Conservation (phyloP, 2,329 filamentous ascomycete species). For the Acephala macrosclerotiorum region DNA sequence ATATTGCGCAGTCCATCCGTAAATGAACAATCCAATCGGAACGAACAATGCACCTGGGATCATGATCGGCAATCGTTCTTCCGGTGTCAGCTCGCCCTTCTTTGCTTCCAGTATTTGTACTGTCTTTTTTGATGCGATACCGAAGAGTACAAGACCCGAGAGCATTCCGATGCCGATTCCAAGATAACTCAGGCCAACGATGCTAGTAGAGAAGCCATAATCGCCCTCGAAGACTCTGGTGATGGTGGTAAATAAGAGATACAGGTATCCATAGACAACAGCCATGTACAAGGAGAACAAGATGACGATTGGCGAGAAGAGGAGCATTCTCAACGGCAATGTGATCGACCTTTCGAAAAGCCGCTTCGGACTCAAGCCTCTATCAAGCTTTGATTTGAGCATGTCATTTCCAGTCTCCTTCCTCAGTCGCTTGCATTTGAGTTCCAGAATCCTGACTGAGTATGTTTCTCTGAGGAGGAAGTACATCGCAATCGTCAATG, state of each 20-base stretch:
- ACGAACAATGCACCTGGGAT: background rate
- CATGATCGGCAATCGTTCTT: background rate
- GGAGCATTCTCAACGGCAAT: background rate
- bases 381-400: background rate
- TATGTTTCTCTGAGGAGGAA: slow-evolving; percentile 52
- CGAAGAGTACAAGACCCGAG: background rate
- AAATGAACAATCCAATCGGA: background rate
- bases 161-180: slow-evolving; percentile 2
- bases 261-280: background rate
- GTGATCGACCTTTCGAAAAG: background rate
- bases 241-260: background rate
- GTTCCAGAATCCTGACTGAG: slow-evolving; percentile 50
- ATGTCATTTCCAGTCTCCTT: background rate
- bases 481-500: slow-evolving; percentile 41
- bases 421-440: slow-evolving; percentile 41
- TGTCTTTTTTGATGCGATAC: background rate
- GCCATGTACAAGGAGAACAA: slow-evolving; percentile 6
- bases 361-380: background rate
- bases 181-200: background rate
- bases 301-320: slow-evolving; percentile 2
- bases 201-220: background rate
- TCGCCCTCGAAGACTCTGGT: background rate
- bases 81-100: background rate
- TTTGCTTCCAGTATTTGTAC: background rate
- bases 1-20: background rate